A percentile compares a stretch with the other conserved stretches of the same genome.
Conservation (phyloP, 768 basidiomycete species). For the Leccinum pellstonianum region DNA sequence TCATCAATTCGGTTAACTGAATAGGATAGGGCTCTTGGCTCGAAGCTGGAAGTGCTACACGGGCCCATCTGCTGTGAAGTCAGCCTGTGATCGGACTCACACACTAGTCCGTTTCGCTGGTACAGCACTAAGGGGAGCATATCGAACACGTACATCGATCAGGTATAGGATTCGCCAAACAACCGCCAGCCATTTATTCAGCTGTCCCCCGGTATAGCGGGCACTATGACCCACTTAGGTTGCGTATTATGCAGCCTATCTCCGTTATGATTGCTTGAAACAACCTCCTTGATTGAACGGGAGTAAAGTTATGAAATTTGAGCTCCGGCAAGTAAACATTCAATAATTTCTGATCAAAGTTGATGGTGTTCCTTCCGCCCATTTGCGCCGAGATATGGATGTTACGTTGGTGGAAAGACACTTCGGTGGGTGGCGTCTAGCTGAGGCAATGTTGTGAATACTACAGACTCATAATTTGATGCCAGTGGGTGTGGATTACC, state of each 20-base stretch:
- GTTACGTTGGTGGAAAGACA: neutral
- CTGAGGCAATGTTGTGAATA: neutral
- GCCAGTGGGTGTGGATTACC: too few species aligned
- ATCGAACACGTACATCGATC: neutral
- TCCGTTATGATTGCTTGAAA: neutral
- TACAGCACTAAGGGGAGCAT: neutral
- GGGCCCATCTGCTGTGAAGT: neutral
- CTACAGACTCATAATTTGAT: neutral
- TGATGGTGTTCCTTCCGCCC: neutral
- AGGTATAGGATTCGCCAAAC: too few species aligned
- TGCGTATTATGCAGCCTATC: neutral
- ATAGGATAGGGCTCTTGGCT: neutral
- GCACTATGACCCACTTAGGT: neutral
- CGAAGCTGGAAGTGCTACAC: neutral
- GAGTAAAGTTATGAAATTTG: neutral
- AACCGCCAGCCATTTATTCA: neutral
- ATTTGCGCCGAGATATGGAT: neutral
- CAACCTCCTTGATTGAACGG: neutral
- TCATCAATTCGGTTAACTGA: neutral
- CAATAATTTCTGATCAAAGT: too few species aligned
- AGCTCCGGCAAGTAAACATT: neutral
- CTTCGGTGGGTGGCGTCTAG: neutral
- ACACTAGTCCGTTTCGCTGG: neutral
- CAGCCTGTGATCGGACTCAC: neutral
- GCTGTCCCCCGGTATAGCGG: neutral